A percentile compares a stretch with the other conserved stretches of the same genome.
Conservation (phyloP, 257 asterid genomes). For the Solanum rostratum region DNA sequence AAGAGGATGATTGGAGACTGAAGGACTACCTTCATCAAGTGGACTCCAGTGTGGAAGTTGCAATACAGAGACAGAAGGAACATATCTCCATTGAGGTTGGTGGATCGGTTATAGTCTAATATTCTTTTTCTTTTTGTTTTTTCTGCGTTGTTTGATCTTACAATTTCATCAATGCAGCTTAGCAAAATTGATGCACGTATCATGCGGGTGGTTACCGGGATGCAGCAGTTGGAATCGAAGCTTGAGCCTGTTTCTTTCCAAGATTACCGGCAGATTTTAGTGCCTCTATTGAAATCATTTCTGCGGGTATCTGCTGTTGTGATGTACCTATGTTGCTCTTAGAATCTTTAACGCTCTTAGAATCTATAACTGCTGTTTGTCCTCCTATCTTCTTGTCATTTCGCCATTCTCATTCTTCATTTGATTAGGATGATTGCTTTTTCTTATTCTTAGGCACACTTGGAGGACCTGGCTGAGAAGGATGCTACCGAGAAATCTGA, state of each 20-base stretch:
- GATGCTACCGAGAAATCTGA: conserved; percentile 95
- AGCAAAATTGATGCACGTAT: conserved; percentile 84
- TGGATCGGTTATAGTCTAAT: neutral
- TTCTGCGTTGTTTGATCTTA: conserved; percentile 8
- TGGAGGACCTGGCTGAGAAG: conserved; percentile 89
- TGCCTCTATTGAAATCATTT: conserved; percentile 76
- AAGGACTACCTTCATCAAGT: conserved; percentile 72
- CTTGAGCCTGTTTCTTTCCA: conserved; percentile 57
- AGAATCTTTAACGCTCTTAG: neutral
- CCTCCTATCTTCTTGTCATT: neutral
- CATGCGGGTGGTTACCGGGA: conserved; percentile 48
- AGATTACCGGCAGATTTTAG: conserved; percentile 56
- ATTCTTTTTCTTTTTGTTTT: neutral
- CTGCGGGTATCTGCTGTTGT: conserved; percentile 41
- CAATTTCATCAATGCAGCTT: conserved; percentile 47
- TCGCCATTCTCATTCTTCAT: neutral
- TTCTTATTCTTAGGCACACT: conserved; percentile 39
- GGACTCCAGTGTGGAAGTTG: conserved; percentile 80
- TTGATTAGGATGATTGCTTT: conserved; percentile 1
- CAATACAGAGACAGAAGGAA: conserved; percentile 87
- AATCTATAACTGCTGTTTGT: neutral
- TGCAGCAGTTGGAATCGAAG: conserved; percentile 65
- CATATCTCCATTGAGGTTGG: conserved; percentile 79
- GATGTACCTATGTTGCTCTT: neutral
- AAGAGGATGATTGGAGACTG: conserved; percentile 73